Percentiles rank a stretch among this genome's conserved stretches.
Evolutionary conservation across 768 basidiomycete species (phyloP).

Genomic region (Fistulinella prunicolor): DNA sequence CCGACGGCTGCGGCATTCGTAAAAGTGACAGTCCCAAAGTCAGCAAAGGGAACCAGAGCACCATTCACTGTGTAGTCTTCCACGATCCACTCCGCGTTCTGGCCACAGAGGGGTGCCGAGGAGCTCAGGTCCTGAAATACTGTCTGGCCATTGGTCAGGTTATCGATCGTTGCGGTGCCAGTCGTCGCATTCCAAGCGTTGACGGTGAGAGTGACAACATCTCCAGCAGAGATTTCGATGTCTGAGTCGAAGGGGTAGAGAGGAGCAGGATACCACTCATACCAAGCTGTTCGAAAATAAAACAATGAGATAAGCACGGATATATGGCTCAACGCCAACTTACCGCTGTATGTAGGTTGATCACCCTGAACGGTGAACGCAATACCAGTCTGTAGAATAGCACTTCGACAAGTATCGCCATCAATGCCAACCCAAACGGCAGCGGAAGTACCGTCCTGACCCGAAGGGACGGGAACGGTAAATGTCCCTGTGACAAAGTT

Average conservation of each 20-base stretch:
- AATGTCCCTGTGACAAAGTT: constrained; percentile 8
- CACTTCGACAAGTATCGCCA: not conserved
- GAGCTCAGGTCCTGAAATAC: not conserved
- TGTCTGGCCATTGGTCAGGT: not conserved
- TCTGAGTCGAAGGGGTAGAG: not conserved
- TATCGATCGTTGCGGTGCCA: not conserved
- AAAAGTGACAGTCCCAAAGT: constrained; percentile 10
- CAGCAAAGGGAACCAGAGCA: not conserved
- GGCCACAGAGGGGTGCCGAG: not conserved
- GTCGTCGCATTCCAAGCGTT: not conserved
- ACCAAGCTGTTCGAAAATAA: constrained; percentile 4
- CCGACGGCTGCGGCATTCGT: not conserved
- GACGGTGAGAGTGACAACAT: constrained; percentile 5
- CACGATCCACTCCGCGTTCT: constrained; percentile 15
- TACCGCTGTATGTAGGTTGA: constrained; percentile 1
- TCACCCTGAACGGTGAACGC: not conserved
- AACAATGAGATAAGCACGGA: not conserved
- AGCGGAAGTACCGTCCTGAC: not conserved
- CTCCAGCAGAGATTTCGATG: constrained; percentile 6
- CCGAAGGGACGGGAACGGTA: constrained; percentile 3
- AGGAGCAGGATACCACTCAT: constrained; percentile 5
- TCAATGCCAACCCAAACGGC: constrained; percentile 15
- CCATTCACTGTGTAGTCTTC: not conserved
- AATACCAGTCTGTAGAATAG: constrained; percentile 8
- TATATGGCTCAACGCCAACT: not conserved